Conservation (phyloP, 192 early-diverging fungal species). For the Mortierella antarctica region DNA sequence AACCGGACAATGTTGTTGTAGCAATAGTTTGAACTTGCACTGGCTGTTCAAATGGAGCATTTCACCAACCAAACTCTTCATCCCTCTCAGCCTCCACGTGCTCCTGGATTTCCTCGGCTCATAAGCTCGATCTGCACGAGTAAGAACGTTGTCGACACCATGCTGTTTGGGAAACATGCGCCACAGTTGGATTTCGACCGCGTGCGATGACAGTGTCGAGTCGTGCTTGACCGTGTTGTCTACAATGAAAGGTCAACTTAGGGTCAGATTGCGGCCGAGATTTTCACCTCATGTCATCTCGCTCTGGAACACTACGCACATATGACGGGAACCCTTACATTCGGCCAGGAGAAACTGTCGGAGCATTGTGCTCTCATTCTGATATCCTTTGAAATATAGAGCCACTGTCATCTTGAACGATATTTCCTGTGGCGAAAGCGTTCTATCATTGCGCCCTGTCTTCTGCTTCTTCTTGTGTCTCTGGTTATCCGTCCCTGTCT, state of each 20-base stretch:
- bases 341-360: slow-evolving; percentile 12
- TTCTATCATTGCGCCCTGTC: not conserved
- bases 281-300: too few relatives aligned
- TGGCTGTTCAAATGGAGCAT: slow-evolving; percentile 58
- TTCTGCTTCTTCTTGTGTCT: not conserved
- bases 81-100: slow-evolving; percentile 26
- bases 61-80: slow-evolving; percentile 43
- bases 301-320: too few relatives aligned
- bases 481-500: not conserved
- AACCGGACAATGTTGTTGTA: slow-evolving; percentile 60
- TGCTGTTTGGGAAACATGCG: slow-evolving; percentile 40
- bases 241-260: not conserved
- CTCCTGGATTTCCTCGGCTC: not conserved
- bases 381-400: slow-evolving; percentile 28
- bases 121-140: not conserved
- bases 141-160: slow-evolving; percentile 22
- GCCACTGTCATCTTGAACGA: slow-evolving; percentile 18
- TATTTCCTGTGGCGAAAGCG: slow-evolving; percentile 9
- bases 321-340: not conserved
- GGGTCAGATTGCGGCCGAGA: too few relatives aligned
- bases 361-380: slow-evolving; percentile 18
- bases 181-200: slow-evolving; percentile 3
- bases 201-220: not conserved
- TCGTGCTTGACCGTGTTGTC: not conserved
- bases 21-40: slow-evolving; percentile 56